Conservation (phyloP, 148 eudicot genomes). For the Talinum fruticosum region DNA sequence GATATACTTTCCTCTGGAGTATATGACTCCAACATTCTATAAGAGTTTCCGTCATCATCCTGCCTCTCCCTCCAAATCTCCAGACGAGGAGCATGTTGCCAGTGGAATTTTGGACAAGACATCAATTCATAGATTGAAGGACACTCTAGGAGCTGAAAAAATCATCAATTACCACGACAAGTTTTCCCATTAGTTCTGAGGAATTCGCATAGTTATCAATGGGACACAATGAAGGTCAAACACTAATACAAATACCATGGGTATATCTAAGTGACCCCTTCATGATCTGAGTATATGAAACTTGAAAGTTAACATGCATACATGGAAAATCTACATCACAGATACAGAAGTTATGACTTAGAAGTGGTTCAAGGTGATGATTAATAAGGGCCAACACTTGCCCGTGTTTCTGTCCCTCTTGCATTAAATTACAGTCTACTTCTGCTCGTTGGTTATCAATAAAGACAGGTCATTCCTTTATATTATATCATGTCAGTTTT, state of each 20-base stretch:
- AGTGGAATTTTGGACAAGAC: constrained; percentile 65
- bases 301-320: background rate
- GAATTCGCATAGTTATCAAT: constrained; percentile 1
- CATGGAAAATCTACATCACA: background rate
- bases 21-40: constrained; percentile 59
- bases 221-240: background rate
- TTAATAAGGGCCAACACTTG: background rate
- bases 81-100: constrained; percentile 74
- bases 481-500: background rate
- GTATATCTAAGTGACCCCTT: background rate
- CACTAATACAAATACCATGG: background rate
- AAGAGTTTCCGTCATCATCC: constrained; percentile 51
- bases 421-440: background rate
- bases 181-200: background rate
- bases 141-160: constrained; percentile 82
- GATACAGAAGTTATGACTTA: background rate
- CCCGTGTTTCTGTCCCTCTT: background rate
- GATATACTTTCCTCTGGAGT: constrained; percentile 58
- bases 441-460: background rate
- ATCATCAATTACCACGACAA: background rate
- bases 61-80: constrained; percentile 78
- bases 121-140: constrained; percentile 96
- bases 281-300: background rate
- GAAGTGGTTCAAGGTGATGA: background rate
- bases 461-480: background rate